These are phyloP conservation scores for Sporothrix globosa DNA, from an alignment of 2,329 filamentous ascomycete species.

Conservation along the genomic window DNA sequence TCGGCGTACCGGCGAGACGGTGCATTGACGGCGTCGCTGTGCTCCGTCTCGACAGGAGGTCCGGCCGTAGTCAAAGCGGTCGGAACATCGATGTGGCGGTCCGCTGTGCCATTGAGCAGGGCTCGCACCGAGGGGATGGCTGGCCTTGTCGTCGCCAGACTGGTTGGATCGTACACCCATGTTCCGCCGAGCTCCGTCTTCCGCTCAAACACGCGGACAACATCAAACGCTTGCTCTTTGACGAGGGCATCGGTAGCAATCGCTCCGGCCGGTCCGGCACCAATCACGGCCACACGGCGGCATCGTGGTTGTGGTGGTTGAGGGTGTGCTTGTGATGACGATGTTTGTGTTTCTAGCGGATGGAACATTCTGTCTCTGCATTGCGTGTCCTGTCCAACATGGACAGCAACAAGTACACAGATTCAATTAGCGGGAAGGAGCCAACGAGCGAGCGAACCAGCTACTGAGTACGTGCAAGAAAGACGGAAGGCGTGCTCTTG, in stretches of 20 bases:
- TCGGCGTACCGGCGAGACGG: neutral
- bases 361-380: neutral
- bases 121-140: neutral
- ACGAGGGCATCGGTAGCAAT: conserved; percentile 29
- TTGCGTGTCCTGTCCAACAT: too few relatives aligned
- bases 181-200: conserved; percentile 40
- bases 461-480: neutral
- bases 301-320: neutral
- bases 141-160: neutral
- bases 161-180: conserved; percentile 36
- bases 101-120: neutral
- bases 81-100: neutral
- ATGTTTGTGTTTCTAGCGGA: neutral
- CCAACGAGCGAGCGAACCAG: neutral
- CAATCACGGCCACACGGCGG: conserved; percentile 48
- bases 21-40: neutral
- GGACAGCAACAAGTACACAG: too few relatives aligned
- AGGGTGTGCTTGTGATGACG: neutral
- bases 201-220: conserved; percentile 49
- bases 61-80: neutral
- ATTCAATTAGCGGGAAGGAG: neutral
- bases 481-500: conserved; percentile 19
- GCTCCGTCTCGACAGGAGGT: neutral
- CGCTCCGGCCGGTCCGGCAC: conserved; percentile 49
- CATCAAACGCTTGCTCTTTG: conserved; percentile 49